phyloP scores from a whole-genome alignment of 352 stramenopile genomes.

The Pilasporangium apinafurcum region DNA sequence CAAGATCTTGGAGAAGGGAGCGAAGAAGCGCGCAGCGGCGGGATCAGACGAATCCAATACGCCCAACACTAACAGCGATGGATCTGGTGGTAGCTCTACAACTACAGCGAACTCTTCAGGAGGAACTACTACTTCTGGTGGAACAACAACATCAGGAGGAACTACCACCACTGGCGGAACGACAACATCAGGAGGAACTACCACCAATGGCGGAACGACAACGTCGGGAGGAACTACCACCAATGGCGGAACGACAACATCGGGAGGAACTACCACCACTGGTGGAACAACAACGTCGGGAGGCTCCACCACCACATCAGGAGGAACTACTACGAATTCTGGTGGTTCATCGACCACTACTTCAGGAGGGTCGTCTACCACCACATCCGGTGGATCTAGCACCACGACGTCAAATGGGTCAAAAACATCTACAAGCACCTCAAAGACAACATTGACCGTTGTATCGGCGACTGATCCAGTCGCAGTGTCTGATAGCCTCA shows the following conservation, averaged over 20 bases:
- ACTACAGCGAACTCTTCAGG: constrained; percentile 3
- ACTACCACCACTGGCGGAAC: constrained; percentile 2
- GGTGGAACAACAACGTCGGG: neutral
- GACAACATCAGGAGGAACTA: constrained; percentile 6
- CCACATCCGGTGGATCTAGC: constrained; percentile 5
- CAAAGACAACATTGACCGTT: constrained; percentile 4
- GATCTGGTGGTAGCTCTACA: no score
- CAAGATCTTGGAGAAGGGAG: constrained; percentile 33
- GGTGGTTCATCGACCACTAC: constrained; percentile 1
- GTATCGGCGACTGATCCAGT: constrained; percentile 9
- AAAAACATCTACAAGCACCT: constrained; percentile 1
- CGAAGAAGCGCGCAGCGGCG: constrained; percentile 3
- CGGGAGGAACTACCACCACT: constrained; percentile 1
- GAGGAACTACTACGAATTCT: neutral
- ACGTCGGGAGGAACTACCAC: constrained; percentile 5
- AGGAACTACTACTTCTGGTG: constrained; percentile 6
- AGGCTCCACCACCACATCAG: neutral
- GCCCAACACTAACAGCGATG: no score
- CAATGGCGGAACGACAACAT: neutral
- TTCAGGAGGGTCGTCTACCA: constrained; percentile 5
- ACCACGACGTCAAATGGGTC: constrained; percentile 3
- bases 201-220: constrained; percentile 4
- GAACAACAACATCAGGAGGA: constrained; percentile 1
- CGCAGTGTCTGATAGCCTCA: constrained; percentile 19
- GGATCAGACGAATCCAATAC: no score